Percentiles rank a stretch among this genome's conserved stretches.
phyloP scores from a whole-genome alignment of 176 grass and related monocot genomes.

The Triticum aestivum region DNA sequence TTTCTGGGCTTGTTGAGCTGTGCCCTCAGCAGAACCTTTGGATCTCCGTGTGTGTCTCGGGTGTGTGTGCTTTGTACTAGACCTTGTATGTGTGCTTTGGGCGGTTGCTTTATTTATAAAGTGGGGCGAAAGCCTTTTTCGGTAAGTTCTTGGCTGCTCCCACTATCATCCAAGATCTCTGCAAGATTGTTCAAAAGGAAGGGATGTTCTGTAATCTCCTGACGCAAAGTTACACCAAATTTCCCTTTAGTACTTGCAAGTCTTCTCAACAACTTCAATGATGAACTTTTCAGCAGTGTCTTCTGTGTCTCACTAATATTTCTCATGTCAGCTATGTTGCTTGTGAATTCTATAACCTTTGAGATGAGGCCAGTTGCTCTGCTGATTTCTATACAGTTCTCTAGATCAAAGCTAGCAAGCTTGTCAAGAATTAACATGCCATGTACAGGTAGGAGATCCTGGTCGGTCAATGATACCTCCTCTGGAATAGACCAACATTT shows the following conservation, averaged over 20 bases:
- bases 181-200: slow-evolving; percentile 14
- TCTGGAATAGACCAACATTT: not conserved
- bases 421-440: slow-evolving; percentile 7
- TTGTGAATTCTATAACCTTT: slow-evolving; percentile 15
- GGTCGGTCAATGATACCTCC: not conserved
- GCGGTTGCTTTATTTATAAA: too few relatives aligned
- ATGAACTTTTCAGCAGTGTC: not conserved
- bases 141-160: not conserved
- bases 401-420: slow-evolving; percentile 4
- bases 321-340: not conserved
- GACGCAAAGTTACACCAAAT: not conserved
- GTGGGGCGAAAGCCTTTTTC: too few relatives aligned
- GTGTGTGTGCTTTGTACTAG: too few relatives aligned
- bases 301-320: not conserved
- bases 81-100: too few relatives aligned
- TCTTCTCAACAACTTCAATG: not conserved
- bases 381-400: not conserved
- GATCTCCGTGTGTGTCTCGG: too few relatives aligned
- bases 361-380: not conserved
- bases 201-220: not conserved
- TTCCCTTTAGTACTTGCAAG: not conserved
- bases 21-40: too few relatives aligned
- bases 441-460: not conserved
- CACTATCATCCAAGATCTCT: not conserved
- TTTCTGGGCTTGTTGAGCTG: too few relatives aligned